Percentiles rank a stretch among this genome's conserved stretches.
Conservation (phyloP, 257 asterid genomes). For the Nicotiana sylvestris region DNA sequence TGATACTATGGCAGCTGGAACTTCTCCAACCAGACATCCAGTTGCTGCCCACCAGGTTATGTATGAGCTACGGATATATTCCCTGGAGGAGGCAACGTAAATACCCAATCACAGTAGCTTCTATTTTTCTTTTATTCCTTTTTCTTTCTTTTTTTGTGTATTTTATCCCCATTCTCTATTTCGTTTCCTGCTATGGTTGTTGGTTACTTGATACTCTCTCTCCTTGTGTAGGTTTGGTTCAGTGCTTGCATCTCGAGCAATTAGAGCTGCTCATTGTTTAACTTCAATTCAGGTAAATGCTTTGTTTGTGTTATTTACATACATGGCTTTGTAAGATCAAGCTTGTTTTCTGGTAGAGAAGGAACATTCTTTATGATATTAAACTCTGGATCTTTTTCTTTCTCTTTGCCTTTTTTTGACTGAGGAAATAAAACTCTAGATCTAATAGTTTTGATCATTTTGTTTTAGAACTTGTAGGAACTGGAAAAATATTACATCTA, state of each 20-base stretch:
- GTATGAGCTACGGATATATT: slow-evolving; percentile 92
- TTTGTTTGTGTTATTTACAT: slow-evolving; percentile 13
- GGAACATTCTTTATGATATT: neutral
- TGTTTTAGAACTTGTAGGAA: neutral
- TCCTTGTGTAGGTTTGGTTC: slow-evolving; percentile 60
- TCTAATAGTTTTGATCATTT: neutral
- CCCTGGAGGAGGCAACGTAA: slow-evolving; percentile 93
- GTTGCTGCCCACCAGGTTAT: slow-evolving; percentile 77
- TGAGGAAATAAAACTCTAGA: neutral
- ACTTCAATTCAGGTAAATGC: slow-evolving; percentile 90
- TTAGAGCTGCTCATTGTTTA: slow-evolving; percentile 99
- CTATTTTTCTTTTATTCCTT: neutral
- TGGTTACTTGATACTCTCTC: slow-evolving; percentile 12
- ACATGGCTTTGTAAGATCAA: neutral
- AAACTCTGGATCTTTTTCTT: neutral
- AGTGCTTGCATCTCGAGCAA: slow-evolving; percentile 84
- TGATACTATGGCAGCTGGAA: slow-evolving; percentile 60
- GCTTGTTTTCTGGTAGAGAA: neutral
- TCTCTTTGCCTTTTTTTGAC: neutral
- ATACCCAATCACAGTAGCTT: slow-evolving; percentile 15
- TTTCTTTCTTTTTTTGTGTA: neutral
- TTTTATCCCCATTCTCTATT: neutral
- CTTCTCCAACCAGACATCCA: slow-evolving; percentile 98
- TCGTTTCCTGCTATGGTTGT: neutral
- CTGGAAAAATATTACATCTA: neutral